These are phyloP conservation scores for Phytophthora idaei DNA, from an alignment of 352 stramenopile genomes.

Conservation along the genomic window DNA sequence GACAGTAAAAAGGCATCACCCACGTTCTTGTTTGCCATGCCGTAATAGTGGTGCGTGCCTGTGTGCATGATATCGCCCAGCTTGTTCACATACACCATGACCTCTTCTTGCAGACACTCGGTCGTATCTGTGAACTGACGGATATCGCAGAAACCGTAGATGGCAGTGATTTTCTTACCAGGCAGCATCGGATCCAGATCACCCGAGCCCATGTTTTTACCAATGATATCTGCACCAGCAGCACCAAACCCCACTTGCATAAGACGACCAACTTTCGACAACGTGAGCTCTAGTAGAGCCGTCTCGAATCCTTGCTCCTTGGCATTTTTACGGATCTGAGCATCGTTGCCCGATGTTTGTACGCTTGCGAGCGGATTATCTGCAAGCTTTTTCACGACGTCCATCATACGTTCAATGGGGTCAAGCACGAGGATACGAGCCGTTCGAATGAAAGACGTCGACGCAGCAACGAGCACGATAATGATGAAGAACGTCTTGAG, in stretches of 20 bases:
- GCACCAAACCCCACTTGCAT: slow-evolving; percentile 88
- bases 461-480: slow-evolving; percentile 75
- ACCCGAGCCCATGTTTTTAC: slow-evolving; percentile 87
- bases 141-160: slow-evolving; percentile 96
- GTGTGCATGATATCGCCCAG: slow-evolving; percentile 91
- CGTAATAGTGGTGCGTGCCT: slow-evolving; percentile 84
- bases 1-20: slow-evolving; percentile 95
- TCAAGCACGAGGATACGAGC: slow-evolving; percentile 85
- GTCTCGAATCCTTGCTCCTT: slow-evolving; percentile 85
- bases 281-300: slow-evolving; percentile 77
- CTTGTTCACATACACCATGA: slow-evolving; percentile 94
- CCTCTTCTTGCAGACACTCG: slow-evolving; percentile 90
- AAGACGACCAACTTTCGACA: slow-evolving; percentile 84
- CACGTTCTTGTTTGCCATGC: slow-evolving; percentile 90
- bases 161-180: slow-evolving; percentile 91
- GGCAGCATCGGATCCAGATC: slow-evolving; percentile 90
- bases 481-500: slow-evolving; percentile 91
- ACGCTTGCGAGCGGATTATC: slow-evolving; percentile 90
- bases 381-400: slow-evolving; percentile 86
- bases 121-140: slow-evolving; percentile 93
- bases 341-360: slow-evolving; percentile 62
- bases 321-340: slow-evolving; percentile 74
- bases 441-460: slow-evolving; percentile 86
- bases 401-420: slow-evolving; percentile 93
- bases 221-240: slow-evolving; percentile 83